Evolutionary conservation across 495 filamentous ascomycete species (phyloP).

Genomic region (Aspergillus diversus): DNA sequence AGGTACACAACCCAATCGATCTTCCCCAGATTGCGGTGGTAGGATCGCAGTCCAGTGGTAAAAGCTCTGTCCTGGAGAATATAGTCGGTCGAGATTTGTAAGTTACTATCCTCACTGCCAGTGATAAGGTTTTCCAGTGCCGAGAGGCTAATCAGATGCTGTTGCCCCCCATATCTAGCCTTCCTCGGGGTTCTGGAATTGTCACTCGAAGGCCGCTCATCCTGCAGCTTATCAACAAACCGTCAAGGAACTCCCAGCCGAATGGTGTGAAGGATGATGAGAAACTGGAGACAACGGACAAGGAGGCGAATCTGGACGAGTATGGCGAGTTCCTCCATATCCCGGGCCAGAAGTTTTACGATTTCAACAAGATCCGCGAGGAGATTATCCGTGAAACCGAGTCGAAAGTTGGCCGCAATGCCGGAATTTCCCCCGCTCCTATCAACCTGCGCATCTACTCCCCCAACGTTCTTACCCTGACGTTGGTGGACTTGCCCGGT

Average conservation of each 20-base stretch:
- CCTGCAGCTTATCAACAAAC: slow-evolving; percentile 95
- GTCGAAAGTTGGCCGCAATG: slow-evolving; percentile 91
- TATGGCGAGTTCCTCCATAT: slow-evolving; percentile 99
- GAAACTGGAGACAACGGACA: slow-evolving; percentile 69
- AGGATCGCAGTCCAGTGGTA: slow-evolving; percentile 97
- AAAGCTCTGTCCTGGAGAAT: slow-evolving; percentile 99
- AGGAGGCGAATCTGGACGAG: slow-evolving; percentile 88
- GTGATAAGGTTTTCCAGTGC: slow-evolving; percentile 19
- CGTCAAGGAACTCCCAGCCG: slow-evolving; percentile 55
- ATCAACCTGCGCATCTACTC: slow-evolving; percentile 99
- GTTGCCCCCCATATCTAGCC: slow-evolving; percentile 52
- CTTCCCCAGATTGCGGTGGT: slow-evolving; percentile 98
- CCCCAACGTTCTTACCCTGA: slow-evolving; percentile 96
- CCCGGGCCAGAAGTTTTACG: slow-evolving; percentile 96
- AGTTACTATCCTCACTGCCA: slow-evolving; percentile 35
- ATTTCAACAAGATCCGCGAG: slow-evolving; percentile 99
- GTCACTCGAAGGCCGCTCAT: slow-evolving; percentile 95
- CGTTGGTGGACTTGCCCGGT: slow-evolving; percentile 95
- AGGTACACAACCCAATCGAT: slow-evolving; percentile 98
- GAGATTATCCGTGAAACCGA: slow-evolving; percentile 98
- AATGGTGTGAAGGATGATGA: slow-evolving; percentile 81
- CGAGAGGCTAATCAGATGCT: slow-evolving; percentile 31
- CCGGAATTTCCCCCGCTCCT: slow-evolving; percentile 92
- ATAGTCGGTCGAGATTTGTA: slow-evolving; percentile 99
- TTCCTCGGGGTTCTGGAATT: slow-evolving; percentile 97